A percentile compares a stretch with the other conserved stretches of the same genome.
Evolutionary conservation across 768 basidiomycete species (phyloP).

Genomic region (Hemileccinum impolitum): DNA sequence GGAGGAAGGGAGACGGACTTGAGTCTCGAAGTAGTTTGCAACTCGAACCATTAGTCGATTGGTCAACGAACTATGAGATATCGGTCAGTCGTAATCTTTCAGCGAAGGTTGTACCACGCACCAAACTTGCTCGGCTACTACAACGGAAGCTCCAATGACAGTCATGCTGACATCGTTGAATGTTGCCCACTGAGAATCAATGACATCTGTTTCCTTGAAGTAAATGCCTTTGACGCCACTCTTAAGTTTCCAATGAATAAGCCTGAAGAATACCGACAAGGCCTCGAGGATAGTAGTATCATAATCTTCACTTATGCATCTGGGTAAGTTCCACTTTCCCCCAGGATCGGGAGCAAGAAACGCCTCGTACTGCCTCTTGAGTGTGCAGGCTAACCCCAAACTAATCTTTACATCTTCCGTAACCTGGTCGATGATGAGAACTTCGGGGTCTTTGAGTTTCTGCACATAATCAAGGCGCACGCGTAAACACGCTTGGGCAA

Average conservation of each 20-base stretch:
- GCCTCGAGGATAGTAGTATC: constrained; percentile 87
- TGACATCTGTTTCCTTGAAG: constrained; percentile 97
- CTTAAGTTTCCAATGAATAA: constrained; percentile 96
- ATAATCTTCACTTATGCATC: constrained; percentile 87
- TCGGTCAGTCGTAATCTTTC: background rate
- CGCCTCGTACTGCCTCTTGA: constrained; percentile 93
- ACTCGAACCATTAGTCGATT: constrained; percentile 92
- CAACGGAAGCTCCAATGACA: constrained; percentile 78
- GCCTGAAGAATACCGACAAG: constrained; percentile 83
- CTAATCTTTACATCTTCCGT: constrained; percentile 89
- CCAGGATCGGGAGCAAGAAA: constrained; percentile 84
- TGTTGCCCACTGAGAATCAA: constrained; percentile 95
- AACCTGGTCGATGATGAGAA: constrained; percentile 91
- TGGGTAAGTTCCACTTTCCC: constrained; percentile 84
- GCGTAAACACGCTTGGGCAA: constrained; percentile 87
- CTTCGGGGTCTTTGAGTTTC: constrained; percentile 83
- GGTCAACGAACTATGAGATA: constrained; percentile 67
- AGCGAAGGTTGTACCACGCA: constrained; percentile 35
- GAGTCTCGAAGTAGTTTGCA: constrained; percentile 91
- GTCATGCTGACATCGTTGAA: constrained; percentile 90
- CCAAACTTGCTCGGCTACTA: constrained; percentile 97
- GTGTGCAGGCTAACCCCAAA: constrained; percentile 89
- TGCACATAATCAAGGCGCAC: constrained; percentile 86
- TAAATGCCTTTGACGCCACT: constrained; percentile 88
- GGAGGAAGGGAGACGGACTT: constrained; percentile 73